These are phyloP conservation scores for Debaryomyces robertsiae DNA, from an alignment of 1,139 yeast species.

Conservation along the genomic window DNA sequence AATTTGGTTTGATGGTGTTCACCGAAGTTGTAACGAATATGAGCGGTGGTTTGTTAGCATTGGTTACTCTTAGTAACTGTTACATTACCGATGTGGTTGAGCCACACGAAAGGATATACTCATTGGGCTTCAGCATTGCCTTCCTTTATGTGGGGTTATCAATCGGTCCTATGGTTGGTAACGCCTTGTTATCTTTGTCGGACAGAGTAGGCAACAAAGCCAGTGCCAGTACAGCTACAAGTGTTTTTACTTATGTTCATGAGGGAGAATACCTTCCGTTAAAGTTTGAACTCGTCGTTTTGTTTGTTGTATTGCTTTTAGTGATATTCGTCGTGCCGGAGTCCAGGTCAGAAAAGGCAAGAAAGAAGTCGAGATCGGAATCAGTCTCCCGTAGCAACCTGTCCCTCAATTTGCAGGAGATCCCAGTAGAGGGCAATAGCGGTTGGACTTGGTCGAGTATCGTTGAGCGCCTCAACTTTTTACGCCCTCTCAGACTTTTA, in stretches of 20 bases:
- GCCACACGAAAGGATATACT: conserved; percentile 53
- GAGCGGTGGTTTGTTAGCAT: conserved; percentile 57
- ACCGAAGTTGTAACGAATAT: conserved; percentile 45
- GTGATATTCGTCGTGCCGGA: conserved; percentile 53
- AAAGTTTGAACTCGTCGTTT: conserved; percentile 28
- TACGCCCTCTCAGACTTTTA: conserved; percentile 51
- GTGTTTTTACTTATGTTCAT: conserved; percentile 11
- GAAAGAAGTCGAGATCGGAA: conserved; percentile 49
- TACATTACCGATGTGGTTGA: conserved; percentile 69
- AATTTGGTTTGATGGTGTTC: conserved; percentile 34
- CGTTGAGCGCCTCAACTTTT: conserved; percentile 23
- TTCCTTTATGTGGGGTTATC: conserved; percentile 62
- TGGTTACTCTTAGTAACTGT: conserved; percentile 57
- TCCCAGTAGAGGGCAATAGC: not conserved
- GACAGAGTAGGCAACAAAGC: not conserved
- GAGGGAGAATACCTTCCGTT: conserved; percentile 32
- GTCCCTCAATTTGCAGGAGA: not conserved
- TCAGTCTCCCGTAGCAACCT: conserved; percentile 21
- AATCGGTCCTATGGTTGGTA: conserved; percentile 64
- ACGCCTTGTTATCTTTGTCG: conserved; percentile 26
- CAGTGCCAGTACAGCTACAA: not conserved
- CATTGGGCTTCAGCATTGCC: conserved; percentile 60
- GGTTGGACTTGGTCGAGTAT: not conserved
- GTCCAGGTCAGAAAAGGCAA: conserved; percentile 52
- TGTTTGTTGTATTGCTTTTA: conserved; percentile 32